Percentiles rank a stretch among this genome's conserved stretches.
phyloP scores from a whole-genome alignment of 495 filamentous ascomycete species.

The Talaromyces liani region DNA sequence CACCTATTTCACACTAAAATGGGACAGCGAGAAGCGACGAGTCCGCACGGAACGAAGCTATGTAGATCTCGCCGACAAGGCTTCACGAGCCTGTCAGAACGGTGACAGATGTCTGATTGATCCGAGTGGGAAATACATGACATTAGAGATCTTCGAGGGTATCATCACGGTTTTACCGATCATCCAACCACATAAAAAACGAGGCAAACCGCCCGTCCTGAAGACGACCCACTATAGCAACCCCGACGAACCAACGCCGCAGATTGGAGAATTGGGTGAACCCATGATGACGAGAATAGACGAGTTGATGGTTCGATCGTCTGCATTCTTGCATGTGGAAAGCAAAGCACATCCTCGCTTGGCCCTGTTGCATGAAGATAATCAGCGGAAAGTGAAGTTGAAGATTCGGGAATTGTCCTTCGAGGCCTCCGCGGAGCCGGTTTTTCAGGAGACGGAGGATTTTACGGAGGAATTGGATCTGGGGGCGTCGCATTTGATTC shows the following conservation, averaged over 20 bases:
- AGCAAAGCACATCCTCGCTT: constrained; percentile 60
- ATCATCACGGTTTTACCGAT: constrained; percentile 71
- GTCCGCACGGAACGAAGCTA: constrained; percentile 63
- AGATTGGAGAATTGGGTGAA: constrained; percentile 54
- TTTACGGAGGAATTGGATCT: constrained; percentile 57
- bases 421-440: constrained; percentile 39
- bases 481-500: constrained; percentile 76
- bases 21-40: constrained; percentile 57
- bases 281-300: constrained; percentile 68
- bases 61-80: constrained; percentile 68
- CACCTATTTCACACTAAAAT: constrained; percentile 81
- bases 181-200: constrained; percentile 55
- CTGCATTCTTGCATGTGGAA: constrained; percentile 71
- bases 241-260: constrained; percentile 15
- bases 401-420: constrained; percentile 52
- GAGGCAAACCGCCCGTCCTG: constrained; percentile 24
- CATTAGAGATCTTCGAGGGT: constrained; percentile 82
- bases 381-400: constrained; percentile 52
- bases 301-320: constrained; percentile 80
- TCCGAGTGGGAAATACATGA: constrained; percentile 73
- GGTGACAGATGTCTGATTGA: constrained; percentile 74
- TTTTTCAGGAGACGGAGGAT: constrained; percentile 42
- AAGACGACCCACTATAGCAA: constrained; percentile 21
- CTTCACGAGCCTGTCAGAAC: constrained; percentile 69
- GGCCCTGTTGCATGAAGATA: constrained; percentile 77